A percentile compares a stretch with the other conserved stretches of the same genome.
Conservation (phyloP, 208 protist genomes). For the Crithidia fasciculata region DNA sequence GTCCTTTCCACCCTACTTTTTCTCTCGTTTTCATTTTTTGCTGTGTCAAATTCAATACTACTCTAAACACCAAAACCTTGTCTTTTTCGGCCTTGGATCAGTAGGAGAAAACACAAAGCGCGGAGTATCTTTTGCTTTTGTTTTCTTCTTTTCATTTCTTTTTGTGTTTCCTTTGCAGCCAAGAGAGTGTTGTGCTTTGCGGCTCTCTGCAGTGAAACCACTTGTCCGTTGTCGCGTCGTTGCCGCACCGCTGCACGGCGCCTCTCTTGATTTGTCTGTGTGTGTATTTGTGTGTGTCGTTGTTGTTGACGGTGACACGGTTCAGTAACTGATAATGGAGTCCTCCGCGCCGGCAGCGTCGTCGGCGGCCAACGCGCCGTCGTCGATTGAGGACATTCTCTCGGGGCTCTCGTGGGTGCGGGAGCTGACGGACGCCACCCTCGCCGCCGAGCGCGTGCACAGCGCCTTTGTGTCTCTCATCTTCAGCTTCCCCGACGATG, state of each 20-base stretch:
- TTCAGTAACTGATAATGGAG: constrained; percentile 13
- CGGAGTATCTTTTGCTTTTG: not conserved
- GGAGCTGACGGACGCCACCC: constrained; percentile 66
- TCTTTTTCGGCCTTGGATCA: too few relatives aligned
- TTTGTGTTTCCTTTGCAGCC: not conserved
- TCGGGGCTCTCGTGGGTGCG: constrained; percentile 64
- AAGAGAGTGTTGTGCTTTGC: too few relatives aligned
- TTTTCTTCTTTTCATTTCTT: not conserved
- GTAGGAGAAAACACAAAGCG: too few relatives aligned
- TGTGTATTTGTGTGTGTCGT: too few relatives aligned
- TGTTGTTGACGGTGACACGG: too few relatives aligned
- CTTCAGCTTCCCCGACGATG: constrained; percentile 55
- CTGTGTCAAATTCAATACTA: too few relatives aligned
- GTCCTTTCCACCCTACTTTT: too few relatives aligned
- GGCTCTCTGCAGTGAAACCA: too few relatives aligned
- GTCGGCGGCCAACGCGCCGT: not conserved
- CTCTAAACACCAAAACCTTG: too few relatives aligned
- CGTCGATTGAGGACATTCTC: constrained; percentile 65
- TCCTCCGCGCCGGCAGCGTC: constrained; percentile 3
- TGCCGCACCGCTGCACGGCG: too few relatives aligned
- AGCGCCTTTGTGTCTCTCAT: constrained; percentile 74
- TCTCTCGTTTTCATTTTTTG: too few relatives aligned
- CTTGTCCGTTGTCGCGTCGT: too few relatives aligned
- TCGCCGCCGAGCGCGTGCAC: constrained; percentile 68
- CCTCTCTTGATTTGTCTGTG: not conserved